Conservation (phyloP, 2,329 filamentous ascomycete genomes). For the Hawksworthiomyces lignivorus region DNA sequence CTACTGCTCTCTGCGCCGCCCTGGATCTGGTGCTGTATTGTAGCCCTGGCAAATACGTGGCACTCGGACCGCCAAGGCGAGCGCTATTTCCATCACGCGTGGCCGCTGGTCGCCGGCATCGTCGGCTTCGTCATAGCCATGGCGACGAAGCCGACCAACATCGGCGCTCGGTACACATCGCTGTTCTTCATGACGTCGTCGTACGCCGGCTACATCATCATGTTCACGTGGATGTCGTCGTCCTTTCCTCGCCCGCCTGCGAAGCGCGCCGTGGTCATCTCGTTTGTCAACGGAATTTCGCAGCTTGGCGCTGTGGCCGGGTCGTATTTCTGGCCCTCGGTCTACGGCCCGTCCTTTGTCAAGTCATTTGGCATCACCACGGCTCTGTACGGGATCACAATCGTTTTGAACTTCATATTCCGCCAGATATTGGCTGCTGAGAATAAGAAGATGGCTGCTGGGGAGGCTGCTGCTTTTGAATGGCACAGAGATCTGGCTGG, state of each 20-base stretch:
- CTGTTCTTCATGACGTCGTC: slow-evolving; percentile 48
- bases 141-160: slow-evolving; percentile 34
- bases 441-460: not conserved
- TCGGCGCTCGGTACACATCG: slow-evolving; percentile 50
- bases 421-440: not conserved
- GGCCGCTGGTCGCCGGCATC: slow-evolving; percentile 13
- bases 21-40: slow-evolving; percentile 30
- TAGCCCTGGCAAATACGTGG: slow-evolving; percentile 32
- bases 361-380: slow-evolving; percentile 2
- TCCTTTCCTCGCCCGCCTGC: slow-evolving; percentile 42
- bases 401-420: not conserved
- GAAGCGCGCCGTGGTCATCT: slow-evolving; percentile 42
- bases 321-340: slow-evolving; percentile 13
- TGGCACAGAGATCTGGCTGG: not conserved
- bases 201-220: slow-evolving; percentile 48
- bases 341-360: slow-evolving; percentile 14
- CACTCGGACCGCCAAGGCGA: slow-evolving; percentile 48
- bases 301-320: slow-evolving; percentile 42
- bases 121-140: slow-evolving; percentile 8
- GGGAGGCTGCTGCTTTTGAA: slow-evolving; percentile 1
- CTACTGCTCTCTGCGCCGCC: slow-evolving; percentile 39
- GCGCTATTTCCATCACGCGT: slow-evolving; percentile 52
- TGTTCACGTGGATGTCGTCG: slow-evolving; percentile 30
- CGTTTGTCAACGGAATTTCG: slow-evolving; percentile 51
- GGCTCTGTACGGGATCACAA: slow-evolving; percentile 1